phyloP scores from a whole-genome alignment of 768 basidiomycete species.

The Mrakia blollopis region DNA sequence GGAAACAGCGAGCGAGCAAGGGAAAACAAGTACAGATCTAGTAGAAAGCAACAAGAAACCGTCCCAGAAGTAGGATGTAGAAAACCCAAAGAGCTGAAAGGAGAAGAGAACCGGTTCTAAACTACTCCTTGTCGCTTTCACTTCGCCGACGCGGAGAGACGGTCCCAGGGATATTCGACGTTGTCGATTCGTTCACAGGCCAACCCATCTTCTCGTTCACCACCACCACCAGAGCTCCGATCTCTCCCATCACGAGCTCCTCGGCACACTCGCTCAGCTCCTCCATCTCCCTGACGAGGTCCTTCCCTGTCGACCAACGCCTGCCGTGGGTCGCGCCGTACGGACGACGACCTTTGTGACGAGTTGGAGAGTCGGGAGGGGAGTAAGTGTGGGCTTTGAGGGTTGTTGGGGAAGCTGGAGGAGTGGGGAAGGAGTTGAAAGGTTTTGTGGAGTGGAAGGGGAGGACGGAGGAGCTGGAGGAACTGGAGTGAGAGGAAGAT shows the following conservation, averaged over 20 bases:
- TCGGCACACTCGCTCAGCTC: background rate
- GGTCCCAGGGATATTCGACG: too few species aligned
- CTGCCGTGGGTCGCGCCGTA: slow-evolving; percentile 10
- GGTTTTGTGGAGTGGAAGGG: slow-evolving; percentile 33
- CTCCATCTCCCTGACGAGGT: slow-evolving; percentile 11
- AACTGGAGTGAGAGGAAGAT: slow-evolving; percentile 13
- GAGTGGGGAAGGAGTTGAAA: slow-evolving; percentile 31
- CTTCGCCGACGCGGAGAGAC: too few species aligned
- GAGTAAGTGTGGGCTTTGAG: slow-evolving; percentile 39
- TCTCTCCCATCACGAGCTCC: background rate
- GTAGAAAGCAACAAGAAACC: too few species aligned
- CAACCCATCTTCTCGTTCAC: background rate
- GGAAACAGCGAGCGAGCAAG: too few species aligned
- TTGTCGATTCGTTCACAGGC: background rate
- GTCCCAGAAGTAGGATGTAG: too few species aligned
- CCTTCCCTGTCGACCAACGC: slow-evolving; percentile 6
- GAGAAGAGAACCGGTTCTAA: too few species aligned
- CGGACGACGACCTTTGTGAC: background rate
- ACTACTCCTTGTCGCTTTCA: too few species aligned
- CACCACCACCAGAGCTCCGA: background rate
- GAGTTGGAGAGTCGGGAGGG: slow-evolving; percentile 20
- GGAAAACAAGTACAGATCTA: too few species aligned
- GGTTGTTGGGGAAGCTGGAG: slow-evolving; percentile 5
- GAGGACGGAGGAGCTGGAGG: slow-evolving; percentile 32
- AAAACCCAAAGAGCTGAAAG: too few species aligned